These are phyloP conservation scores for Persicaria maculosa DNA, from an alignment of 148 eudicot genomes.

Conservation along the genomic window DNA sequence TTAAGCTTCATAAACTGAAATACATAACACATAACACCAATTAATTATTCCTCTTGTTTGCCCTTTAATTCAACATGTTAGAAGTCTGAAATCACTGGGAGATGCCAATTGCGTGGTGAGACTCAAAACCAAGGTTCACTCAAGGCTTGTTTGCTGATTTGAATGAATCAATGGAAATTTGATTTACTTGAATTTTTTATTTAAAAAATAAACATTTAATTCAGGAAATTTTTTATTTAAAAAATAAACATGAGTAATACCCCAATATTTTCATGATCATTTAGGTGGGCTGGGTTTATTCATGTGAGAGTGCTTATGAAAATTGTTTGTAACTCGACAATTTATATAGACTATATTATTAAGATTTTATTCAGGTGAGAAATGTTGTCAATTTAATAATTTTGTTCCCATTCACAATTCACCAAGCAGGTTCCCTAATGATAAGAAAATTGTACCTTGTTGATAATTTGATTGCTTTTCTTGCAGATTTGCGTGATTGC, in stretches of 20 bases:
- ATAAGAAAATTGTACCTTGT: neutral
- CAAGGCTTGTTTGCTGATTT: neutral
- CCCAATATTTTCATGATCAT: too few species aligned
- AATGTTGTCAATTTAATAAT: too few species aligned
- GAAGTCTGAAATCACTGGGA: conserved; percentile 62
- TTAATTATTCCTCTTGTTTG: conserved; percentile 16
- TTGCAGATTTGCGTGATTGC: conserved; percentile 77
- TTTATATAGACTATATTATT: too few species aligned
- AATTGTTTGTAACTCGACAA: too few species aligned
- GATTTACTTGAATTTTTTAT: neutral
- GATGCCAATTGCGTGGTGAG: conserved; percentile 73
- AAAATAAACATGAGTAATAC: too few species aligned
- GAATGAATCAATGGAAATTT: neutral
- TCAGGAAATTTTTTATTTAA: too few species aligned
- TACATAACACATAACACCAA: too few species aligned
- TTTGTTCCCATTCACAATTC: neutral
- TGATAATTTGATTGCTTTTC: neutral
- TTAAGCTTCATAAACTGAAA: too few species aligned
- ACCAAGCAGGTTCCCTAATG: neutral
- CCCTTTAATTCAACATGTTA: conserved; percentile 45
- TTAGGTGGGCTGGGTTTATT: too few species aligned
- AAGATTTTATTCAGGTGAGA: neutral
- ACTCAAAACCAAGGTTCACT: conserved; percentile 6
- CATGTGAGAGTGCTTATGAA: too few species aligned
- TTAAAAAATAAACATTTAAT: too few species aligned